Base-by-base conservation (phyloP, 768 basidiomycete genomes). In the Mycena chlorophos region DNA sequence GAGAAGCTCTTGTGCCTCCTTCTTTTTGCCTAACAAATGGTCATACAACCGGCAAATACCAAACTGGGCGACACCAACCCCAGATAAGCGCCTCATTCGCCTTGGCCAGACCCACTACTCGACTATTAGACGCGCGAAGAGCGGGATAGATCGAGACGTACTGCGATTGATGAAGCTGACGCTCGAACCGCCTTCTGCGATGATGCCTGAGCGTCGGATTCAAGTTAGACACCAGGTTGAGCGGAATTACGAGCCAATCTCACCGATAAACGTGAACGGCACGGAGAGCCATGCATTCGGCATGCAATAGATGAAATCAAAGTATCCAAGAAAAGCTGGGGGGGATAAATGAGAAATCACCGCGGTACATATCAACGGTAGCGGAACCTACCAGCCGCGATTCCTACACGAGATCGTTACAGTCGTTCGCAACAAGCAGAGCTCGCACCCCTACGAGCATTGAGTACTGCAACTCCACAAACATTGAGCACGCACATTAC, bases 21-120 rank as follows among this genome's bases (percentile, higher is more conserved):
- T 80, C 69, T 84, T 88, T 70, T 84, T 84, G 40, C 45, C 45
- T 46, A 23, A 20, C n/a, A 43, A 10, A 10, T 20, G 16, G 10
- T 43, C 20, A 46, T 22, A 27, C 27, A 28, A 8, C 31, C 10
- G 31, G 22, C 45, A 46, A 42, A 22, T 5, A 12, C n/a, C 14
- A 6, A 42, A 22, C 40, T 5, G 5, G 13, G 40, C 40, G 40
- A 14, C 13, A 14, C 14, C 27, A 5, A 46, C 86, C 88, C 72
- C 84, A 84, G 12, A 90, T 70, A 2, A 90, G 75, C 1, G 83
- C 85, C 56, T 90, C 88, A 48, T 88, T 89, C 25, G 88, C 87
- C 60, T 80, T 82, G 14, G 80, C 79, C 23, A 84, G 65, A 16
- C 87, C 87, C 83, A 88, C 87, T 89, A 51, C 20, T 13, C 16